These are phyloP conservation scores for Candida piceae DNA, from an alignment of 805 yeast species.

Conservation along the genomic window DNA sequence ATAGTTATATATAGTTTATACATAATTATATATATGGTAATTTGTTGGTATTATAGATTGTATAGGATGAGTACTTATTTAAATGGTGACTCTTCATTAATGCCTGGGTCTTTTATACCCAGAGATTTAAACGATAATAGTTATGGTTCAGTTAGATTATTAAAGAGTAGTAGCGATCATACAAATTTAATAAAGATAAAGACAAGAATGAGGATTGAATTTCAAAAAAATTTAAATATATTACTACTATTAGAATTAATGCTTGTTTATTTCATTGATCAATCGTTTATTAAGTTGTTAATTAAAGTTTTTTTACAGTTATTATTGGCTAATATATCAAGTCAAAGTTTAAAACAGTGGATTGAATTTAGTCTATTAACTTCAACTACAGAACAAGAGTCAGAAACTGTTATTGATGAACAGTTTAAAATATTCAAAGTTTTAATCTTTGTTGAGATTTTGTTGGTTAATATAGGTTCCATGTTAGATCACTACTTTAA, in stretches of 20 bases:
- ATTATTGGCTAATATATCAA: slow-evolving; percentile 15
- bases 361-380: slow-evolving; percentile 12
- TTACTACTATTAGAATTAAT: slow-evolving; percentile 16
- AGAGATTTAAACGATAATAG: background rate
- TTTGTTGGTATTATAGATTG: too few species aligned
- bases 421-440: slow-evolving; percentile 9
- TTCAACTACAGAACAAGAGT: slow-evolving; percentile 6
- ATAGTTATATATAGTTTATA: too few species aligned
- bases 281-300: slow-evolving; percentile 20
- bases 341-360: slow-evolving; percentile 13
- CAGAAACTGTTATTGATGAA: slow-evolving; percentile 6
- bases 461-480: slow-evolving; percentile 11
- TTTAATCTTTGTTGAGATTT: slow-evolving; percentile 13
- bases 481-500: slow-evolving; percentile 14
- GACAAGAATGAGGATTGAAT: slow-evolving; percentile 13
- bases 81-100: too few species aligned
- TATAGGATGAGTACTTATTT: too few species aligned
- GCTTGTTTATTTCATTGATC: slow-evolving; percentile 20
- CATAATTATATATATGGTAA: too few species aligned
- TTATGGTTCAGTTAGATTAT: too few species aligned
- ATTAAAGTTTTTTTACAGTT: slow-evolving; percentile 17
- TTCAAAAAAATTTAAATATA: slow-evolving; percentile 7
- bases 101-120: slow-evolving; percentile 2
- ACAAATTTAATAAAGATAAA: slow-evolving; percentile 13
- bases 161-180: background rate